Evolutionary conservation across 257 asterid genomes (phyloP), one percentile per base, ranked within the genome.

Genomic region (Leonotis leonurus): DNA sequence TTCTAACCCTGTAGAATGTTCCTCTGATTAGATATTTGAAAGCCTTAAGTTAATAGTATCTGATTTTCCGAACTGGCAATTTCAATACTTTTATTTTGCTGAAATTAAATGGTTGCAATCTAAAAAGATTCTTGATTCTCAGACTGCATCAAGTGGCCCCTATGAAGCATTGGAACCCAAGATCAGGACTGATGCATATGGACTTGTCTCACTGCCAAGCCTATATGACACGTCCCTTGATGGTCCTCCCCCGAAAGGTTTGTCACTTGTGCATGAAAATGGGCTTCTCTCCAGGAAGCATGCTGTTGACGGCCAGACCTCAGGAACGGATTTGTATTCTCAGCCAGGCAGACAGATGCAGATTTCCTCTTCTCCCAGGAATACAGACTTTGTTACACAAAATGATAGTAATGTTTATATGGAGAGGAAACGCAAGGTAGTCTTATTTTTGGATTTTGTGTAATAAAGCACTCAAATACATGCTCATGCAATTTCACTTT

Each of bases 391-490:
- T 14, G 14, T 44, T 32, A 32, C 64, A 25, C 74, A 60, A 21
- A 61, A 68, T 67, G 80, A 67, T 52, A 60, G 72, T 70, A 73
- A 51, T 74, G 50, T 72, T 62, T 73, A 60, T 37, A 53, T 75
- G 40, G 85, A 72, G 53, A 80, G 75, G 68, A 82, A 82, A 56
- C 80, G 86, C 56, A 82, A 89, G 97, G 99, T 89, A 73, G 68
- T 60, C 30, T 58, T 62, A 63, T 32, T 43, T 43, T 40, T 62
- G 44, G 20, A 65, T 56, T 56, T 62, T 65, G 17, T 46, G 53
- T 58, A 51, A 36, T 56, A 53, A 37, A 51, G 46, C 40, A 20
- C 40, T 49, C 62, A 14, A 2, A 6, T 37, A 8, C 48, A 51
- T 29, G 8, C 59, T 40, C 62, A 51, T 64, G 64, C 30, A 68